Percentiles rank a stretch among this genome's conserved stretches.
phyloP scores from a whole-genome alignment of 2,329 filamentous ascomycete species.

The Clarireedia hainanense region DNA sequence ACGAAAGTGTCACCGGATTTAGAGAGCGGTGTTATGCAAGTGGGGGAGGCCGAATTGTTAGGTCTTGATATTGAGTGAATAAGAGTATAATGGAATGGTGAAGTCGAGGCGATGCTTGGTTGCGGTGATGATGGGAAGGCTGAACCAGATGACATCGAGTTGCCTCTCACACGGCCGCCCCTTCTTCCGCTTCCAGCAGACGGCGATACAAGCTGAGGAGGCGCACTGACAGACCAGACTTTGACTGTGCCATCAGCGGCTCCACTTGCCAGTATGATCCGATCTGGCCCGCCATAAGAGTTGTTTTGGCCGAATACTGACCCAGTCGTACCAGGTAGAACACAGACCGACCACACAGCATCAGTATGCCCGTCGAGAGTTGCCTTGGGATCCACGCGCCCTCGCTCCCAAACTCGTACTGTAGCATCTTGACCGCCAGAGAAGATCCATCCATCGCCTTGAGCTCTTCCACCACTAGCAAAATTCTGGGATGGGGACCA shows the following conservation, averaged over 20 bases:
- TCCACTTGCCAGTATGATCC: constrained; percentile 84
- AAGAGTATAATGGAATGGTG: constrained; percentile 80
- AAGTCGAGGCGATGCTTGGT: constrained; percentile 75
- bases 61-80: constrained; percentile 76
- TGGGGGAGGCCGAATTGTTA: constrained; percentile 67
- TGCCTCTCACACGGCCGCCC: constrained; percentile 72
- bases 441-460: constrained; percentile 96
- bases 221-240: constrained; percentile 89
- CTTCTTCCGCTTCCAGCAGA: constrained; percentile 60
- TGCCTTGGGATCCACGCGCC: constrained; percentile 88
- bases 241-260: constrained; percentile 86
- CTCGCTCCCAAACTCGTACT: constrained; percentile 90
- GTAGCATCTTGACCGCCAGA: constrained; percentile 93
- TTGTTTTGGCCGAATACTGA: constrained; percentile 70
- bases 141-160: constrained; percentile 90
- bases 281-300: constrained; percentile 71
- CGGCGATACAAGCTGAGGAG: constrained; percentile 76
- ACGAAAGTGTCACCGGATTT: constrained; percentile 80
- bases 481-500: constrained; percentile 86
- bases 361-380: constrained; percentile 92
- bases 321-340: constrained; percentile 76
- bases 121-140: constrained; percentile 87
- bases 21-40: constrained; percentile 86
- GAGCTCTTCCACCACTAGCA: constrained; percentile 76
- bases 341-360: constrained; percentile 91